phyloP scores from a whole-genome alignment of 2,329 filamentous ascomycete genomes.

The Aspergillus unguis region DNA sequence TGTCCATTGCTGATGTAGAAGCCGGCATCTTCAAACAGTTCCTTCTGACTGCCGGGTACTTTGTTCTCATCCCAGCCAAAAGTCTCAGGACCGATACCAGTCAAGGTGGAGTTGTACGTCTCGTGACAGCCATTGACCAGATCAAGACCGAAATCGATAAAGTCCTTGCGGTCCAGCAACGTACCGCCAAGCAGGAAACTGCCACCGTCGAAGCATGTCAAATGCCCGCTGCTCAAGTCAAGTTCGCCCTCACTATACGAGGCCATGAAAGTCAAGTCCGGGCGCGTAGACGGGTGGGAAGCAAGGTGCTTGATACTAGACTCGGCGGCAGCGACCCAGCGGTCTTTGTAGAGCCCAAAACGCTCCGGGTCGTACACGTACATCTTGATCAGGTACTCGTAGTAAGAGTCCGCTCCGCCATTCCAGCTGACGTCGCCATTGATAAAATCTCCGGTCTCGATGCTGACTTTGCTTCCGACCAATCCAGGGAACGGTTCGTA shows the following conservation, averaged over 20 bases:
- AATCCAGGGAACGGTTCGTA: constrained; percentile 74
- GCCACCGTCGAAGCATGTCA: constrained; percentile 80
- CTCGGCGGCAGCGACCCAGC: constrained; percentile 72
- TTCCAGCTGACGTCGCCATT: constrained; percentile 71
- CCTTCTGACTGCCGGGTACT: constrained; percentile 46
- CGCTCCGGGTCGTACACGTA: constrained; percentile 69
- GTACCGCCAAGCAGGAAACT: constrained; percentile 81
- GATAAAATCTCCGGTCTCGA: constrained; percentile 63
- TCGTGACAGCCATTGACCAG: constrained; percentile 71
- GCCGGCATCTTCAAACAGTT: constrained; percentile 64
- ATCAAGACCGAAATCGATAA: constrained; percentile 69
- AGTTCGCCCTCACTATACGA: constrained; percentile 34
- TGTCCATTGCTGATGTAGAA: constrained; percentile 63
- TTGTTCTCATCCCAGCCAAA: constrained; percentile 61
- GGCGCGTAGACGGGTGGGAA: constrained; percentile 63
- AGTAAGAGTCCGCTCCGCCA: constrained; percentile 75
- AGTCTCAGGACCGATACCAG: constrained; percentile 72
- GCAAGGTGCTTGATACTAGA: constrained; percentile 69
- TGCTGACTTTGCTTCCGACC: constrained; percentile 64
- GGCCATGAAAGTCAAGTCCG: constrained; percentile 66
- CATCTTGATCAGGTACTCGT: constrained; percentile 92
- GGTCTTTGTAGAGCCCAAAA: constrained; percentile 65
- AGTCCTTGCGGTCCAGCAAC: constrained; percentile 62
- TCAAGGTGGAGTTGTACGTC: constrained; percentile 66
- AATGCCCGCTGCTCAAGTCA: constrained; percentile 42